phyloP scores from a whole-genome alignment of 495 filamentous ascomycete species.

The Xylaria telfairii region DNA sequence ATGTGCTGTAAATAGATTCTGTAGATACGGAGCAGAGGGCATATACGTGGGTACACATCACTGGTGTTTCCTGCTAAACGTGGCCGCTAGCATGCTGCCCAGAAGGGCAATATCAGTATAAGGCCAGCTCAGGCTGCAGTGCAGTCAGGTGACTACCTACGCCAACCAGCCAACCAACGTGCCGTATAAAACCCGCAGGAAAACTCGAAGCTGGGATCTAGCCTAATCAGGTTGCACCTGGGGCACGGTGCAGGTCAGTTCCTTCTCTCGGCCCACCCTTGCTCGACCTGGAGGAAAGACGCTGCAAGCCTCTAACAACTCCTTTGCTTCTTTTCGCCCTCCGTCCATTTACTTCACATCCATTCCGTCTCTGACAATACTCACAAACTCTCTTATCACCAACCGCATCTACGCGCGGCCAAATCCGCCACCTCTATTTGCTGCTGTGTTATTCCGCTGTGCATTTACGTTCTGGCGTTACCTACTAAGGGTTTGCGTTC shows the following conservation, averaged over 20 bases:
- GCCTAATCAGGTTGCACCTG: conserved; percentile 3
- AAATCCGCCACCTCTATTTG: not conserved
- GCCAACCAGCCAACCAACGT: conserved; percentile 17
- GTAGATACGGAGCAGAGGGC: not conserved
- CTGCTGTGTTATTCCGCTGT: not conserved
- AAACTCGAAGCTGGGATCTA: conserved; percentile 17
- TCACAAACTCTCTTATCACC: conserved; percentile 27
- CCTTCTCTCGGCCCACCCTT: conserved; percentile 16
- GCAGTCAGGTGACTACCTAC: conserved; percentile 21
- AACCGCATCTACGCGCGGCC: not conserved
- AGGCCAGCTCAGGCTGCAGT: not conserved
- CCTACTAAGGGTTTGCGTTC: not conserved
- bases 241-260: conserved; percentile 26
- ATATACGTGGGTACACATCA: conserved; percentile 15
- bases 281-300: conserved; percentile 17
- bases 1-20: no score
- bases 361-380: conserved; percentile 20
- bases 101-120: not conserved
- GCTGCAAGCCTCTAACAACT: conserved; percentile 21
- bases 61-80: conserved; percentile 2
- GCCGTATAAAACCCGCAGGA: not conserved
- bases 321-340: conserved; percentile 29
- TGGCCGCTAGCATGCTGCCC: not conserved
- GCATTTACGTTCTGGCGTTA: conserved; percentile 12
- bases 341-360: conserved; percentile 17